Evolutionary conservation across 2,329 filamentous ascomycete genomes (phyloP).

Genomic region (Metarhizium humberi): DNA sequence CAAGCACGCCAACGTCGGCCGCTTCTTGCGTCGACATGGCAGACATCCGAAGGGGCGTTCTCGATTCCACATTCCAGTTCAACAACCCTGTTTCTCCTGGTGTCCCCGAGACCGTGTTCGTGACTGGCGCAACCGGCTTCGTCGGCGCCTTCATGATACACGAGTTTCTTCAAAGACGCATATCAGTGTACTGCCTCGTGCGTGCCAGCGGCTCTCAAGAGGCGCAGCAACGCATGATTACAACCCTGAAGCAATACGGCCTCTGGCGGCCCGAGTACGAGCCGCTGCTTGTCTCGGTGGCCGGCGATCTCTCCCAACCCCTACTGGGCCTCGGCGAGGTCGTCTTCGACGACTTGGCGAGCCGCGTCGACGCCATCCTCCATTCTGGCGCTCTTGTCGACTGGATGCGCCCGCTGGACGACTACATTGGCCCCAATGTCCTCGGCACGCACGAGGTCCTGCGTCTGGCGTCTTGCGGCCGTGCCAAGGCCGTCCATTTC

Average conservation of each 20-base stretch:
- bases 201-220: too few species aligned
- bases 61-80: background rate
- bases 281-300: too few species aligned
- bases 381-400: slow-evolving; percentile 7
- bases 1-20: background rate
- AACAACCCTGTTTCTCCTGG: background rate
- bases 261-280: too few species aligned
- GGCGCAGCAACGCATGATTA: too few species aligned
- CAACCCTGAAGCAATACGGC: too few species aligned
- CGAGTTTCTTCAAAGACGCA: background rate
- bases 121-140: background rate
- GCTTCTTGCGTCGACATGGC: background rate
- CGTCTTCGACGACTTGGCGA: slow-evolving; percentile 3
- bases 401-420: slow-evolving; percentile 8
- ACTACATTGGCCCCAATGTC: slow-evolving; percentile 8
- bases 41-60: background rate
- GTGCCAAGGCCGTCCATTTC: slow-evolving; percentile 6
- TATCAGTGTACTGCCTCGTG: background rate
- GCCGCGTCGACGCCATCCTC: slow-evolving; percentile 7
- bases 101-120: background rate
- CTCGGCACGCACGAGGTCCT: slow-evolving; percentile 8
- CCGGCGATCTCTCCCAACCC: too few species aligned
- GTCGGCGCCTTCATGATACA: background rate
- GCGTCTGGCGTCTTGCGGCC: slow-evolving; percentile 7
- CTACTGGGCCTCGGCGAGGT: background rate